Conservation (phyloP, 768 basidiomycete genomes). For the Guyanaporus albipodus region DNA sequence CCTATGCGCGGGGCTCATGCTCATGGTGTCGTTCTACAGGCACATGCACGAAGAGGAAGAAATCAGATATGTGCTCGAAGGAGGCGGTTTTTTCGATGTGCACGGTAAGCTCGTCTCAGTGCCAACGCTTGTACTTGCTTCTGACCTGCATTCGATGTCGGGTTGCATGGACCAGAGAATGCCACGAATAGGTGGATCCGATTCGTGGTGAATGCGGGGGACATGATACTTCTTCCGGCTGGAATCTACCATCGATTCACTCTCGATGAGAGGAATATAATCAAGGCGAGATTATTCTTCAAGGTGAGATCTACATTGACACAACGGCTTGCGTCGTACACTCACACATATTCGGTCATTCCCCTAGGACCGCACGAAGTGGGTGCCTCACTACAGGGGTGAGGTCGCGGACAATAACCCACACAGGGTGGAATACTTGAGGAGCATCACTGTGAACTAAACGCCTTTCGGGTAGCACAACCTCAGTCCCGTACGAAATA, state of each 20-base stretch:
- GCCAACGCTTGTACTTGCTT: no score
- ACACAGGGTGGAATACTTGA: slow-evolving; percentile 57
- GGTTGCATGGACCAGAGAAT: slow-evolving; percentile 46
- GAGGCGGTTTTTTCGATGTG: slow-evolving; percentile 87
- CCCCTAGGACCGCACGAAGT: slow-evolving; percentile 86
- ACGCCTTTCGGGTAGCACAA: no score
- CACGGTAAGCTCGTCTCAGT: no score
- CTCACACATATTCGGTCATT: neutral
- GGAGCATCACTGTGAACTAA: no score
- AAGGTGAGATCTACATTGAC: slow-evolving; percentile 44
- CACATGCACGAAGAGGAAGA: slow-evolving; percentile 96
- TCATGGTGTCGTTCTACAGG: slow-evolving; percentile 43
- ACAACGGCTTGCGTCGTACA: neutral
- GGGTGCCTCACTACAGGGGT: slow-evolving; percentile 73
- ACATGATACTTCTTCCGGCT: slow-evolving; percentile 81
- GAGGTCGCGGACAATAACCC: slow-evolving; percentile 59
- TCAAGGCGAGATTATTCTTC: slow-evolving; percentile 79
- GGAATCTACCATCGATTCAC: slow-evolving; percentile 94
- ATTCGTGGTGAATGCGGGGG: slow-evolving; percentile 69
- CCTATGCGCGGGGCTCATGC: no score
- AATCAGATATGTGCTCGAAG: slow-evolving; percentile 79
- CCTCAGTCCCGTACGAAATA: no score
- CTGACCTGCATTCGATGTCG: no score
- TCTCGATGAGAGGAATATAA: slow-evolving; percentile 66
- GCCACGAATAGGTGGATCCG: slow-evolving; percentile 76